A percentile compares a stretch with the other conserved stretches of the same genome.
Evolutionary conservation across 352 stramenopile species (phyloP).

Genomic region (Salisapilia sapeloensis): DNA sequence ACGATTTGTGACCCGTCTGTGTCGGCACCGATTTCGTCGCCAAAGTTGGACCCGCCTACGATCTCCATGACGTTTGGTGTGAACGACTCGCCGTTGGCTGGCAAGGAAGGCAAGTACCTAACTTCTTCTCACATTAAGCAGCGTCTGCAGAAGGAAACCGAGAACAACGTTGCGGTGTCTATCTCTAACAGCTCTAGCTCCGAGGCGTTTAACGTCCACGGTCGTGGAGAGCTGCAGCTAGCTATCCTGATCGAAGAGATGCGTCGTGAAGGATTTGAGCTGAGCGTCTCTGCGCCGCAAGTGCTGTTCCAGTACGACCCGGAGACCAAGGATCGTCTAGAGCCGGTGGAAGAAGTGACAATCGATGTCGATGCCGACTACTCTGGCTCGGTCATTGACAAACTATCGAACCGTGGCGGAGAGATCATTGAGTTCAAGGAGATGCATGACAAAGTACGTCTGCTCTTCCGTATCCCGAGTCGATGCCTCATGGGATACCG

Average conservation of each 20-base stretch:
- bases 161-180: conserved; percentile 96
- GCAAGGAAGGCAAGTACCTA: conserved; percentile 95
- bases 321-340: conserved; percentile 76
- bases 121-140: conserved; percentile 92
- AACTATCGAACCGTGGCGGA: conserved; percentile 87
- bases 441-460: conserved; percentile 84
- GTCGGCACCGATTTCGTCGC: conserved; percentile 81
- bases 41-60: conserved; percentile 91
- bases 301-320: conserved; percentile 85
- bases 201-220: conserved; percentile 91
- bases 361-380: conserved; percentile 95
- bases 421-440: conserved; percentile 88
- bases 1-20: conserved; percentile 69
- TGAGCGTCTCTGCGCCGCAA: conserved; percentile 92
- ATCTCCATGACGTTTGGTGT: conserved; percentile 96
- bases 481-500: conserved; percentile 94
- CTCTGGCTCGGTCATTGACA: conserved; percentile 93
- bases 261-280: conserved; percentile 96
- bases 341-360: conserved; percentile 87
- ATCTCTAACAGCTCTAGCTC: conserved; percentile 75
- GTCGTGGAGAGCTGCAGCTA: conserved; percentile 93
- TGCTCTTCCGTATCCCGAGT: conserved; percentile 94
- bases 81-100: conserved; percentile 92
- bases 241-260: conserved; percentile 98
- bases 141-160: conserved; percentile 86